These are phyloP conservation scores for Viridothelium virens DNA, from an alignment of 495 filamentous ascomycete genomes.

Conservation along the genomic window DNA sequence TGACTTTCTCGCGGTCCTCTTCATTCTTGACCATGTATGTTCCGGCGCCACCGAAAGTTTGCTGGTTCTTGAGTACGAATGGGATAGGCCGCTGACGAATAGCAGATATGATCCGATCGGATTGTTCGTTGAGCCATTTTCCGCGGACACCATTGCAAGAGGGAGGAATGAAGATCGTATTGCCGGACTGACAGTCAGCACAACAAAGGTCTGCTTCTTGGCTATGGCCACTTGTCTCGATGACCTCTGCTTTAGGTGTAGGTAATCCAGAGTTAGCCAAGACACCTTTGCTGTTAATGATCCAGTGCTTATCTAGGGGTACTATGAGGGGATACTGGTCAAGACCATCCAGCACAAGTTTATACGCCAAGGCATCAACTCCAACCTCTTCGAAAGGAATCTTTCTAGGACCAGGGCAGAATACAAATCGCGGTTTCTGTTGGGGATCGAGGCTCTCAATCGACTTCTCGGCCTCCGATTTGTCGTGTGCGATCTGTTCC, in stretches of 20 bases:
- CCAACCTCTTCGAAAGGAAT: slow-evolving; percentile 24
- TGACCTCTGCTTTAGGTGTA: background rate
- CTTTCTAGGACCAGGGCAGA: slow-evolving; percentile 19
- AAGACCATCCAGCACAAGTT: slow-evolving; percentile 26
- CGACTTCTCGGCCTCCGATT: slow-evolving; percentile 29
- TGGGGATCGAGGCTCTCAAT: slow-evolving; percentile 23
- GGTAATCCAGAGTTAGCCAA: background rate
- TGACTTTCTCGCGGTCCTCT: slow-evolving; percentile 22
- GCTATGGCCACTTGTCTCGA: background rate
- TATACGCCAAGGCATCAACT: slow-evolving; percentile 29
- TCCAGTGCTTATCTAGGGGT: slow-evolving; percentile 29
- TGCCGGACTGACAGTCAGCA: slow-evolving; percentile 14
- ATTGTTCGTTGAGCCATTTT: slow-evolving; percentile 26
- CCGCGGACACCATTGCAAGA: slow-evolving; percentile 24
- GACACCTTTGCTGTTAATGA: slow-evolving; percentile 31
- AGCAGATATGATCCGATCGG: slow-evolving; percentile 17
- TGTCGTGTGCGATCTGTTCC: slow-evolving; percentile 21
- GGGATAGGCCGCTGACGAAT: slow-evolving; percentile 22
- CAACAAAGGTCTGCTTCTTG: slow-evolving; percentile 13
- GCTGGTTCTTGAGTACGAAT: slow-evolving; percentile 36
- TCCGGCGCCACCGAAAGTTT: slow-evolving; percentile 34
- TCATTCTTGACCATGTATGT: slow-evolving; percentile 29
- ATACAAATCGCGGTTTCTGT: slow-evolving; percentile 29
- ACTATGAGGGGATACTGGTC: slow-evolving; percentile 24
- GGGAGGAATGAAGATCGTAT: slow-evolving; percentile 17